Conservation (phyloP, 2,329 filamentous ascomycete species). For the Ceratocystis ficicola region DNA sequence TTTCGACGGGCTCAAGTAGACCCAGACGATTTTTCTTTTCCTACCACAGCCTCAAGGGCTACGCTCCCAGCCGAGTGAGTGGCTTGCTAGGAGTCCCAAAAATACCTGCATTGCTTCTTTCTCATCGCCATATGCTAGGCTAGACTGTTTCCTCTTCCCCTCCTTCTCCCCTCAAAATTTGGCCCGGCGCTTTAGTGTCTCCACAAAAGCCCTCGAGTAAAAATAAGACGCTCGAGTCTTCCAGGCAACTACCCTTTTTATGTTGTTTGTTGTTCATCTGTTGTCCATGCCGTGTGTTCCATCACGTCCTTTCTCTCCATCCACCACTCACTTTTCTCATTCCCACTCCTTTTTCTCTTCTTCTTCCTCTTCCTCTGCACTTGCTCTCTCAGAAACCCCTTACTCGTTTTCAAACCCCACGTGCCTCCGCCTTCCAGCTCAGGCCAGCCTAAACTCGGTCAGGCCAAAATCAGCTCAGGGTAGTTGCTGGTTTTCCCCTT, state of each 20-base stretch:
- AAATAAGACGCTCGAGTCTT: constrained; percentile 1
- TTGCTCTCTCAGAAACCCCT: not conserved
- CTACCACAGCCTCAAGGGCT: not conserved
- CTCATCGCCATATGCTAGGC: not conserved
- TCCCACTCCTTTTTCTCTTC: not conserved
- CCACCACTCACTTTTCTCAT: not conserved
- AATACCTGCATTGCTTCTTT: not conserved
- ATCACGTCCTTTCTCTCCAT: no score
- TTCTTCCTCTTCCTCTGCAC: not conserved
- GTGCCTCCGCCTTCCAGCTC: constrained; percentile 1
- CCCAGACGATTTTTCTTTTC: not conserved
- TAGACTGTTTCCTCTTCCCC: not conserved
- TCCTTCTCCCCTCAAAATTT: not conserved
- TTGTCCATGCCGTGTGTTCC: not conserved
- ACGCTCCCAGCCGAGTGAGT: no score
- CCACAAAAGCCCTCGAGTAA: constrained; percentile 4
- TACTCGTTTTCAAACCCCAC: not conserved
- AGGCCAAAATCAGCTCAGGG: not conserved
- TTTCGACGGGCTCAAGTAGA: not conserved
- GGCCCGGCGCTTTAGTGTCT: not conserved
- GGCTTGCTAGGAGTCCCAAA: not conserved
- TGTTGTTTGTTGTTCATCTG: constrained; percentile 3
- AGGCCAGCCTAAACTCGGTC: not conserved
- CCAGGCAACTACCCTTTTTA: not conserved
- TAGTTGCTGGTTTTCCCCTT: constrained; percentile 3